Evolutionary conservation across 129 eudicot genomes (phyloP).

Genomic region (Logfia minima): DNA sequence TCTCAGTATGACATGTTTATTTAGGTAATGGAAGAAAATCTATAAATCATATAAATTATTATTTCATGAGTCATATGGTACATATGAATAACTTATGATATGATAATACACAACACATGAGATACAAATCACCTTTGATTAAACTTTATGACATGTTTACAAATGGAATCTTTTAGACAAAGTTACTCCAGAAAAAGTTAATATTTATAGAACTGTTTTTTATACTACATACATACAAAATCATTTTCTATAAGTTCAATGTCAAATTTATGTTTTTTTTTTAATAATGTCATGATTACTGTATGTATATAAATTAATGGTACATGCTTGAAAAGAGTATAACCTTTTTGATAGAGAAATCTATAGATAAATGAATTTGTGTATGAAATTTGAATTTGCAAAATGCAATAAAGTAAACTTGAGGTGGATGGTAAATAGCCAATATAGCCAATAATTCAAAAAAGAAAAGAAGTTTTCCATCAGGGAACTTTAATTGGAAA

Average conservation of each 20-base stretch:
- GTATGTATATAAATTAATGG: neutral
- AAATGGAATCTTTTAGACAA: no score
- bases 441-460: constrained; percentile 9
- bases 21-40: neutral
- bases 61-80: neutral
- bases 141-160: no score
- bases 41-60: no score
- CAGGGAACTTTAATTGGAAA: constrained; percentile 22
- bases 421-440: neutral
- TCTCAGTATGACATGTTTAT: neutral
- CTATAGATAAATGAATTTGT: neutral
- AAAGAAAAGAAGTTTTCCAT: constrained; percentile 14
- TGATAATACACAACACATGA: neutral
- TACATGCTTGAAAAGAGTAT: neutral
- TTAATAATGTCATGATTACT: no score
- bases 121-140: no score
- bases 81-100: neutral
- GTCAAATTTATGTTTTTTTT: neutral
- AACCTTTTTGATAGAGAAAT: no score
- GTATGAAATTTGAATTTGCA: constrained; percentile 6
- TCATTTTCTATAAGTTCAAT: neutral
- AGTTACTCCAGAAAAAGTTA: no score
- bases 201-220: no score
- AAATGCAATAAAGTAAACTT: neutral
- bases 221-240: neutral